A percentile compares a stretch with the other conserved stretches of the same genome.
phyloP scores from a whole-genome alignment of 2,329 filamentous ascomycete species.

The Colletotrichum zoysiae region DNA sequence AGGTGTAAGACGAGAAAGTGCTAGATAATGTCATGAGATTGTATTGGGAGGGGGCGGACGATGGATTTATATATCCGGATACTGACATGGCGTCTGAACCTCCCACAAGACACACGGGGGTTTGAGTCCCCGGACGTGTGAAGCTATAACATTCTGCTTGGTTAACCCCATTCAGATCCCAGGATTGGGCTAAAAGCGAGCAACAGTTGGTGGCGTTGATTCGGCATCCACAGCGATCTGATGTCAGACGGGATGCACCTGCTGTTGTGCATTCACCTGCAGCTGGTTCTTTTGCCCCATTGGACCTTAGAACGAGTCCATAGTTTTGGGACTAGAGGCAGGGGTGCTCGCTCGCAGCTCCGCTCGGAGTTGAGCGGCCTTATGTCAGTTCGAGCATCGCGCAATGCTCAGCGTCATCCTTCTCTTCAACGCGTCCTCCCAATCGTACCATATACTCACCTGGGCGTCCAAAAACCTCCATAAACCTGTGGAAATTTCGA shows the following conservation, averaged over 20 bases:
- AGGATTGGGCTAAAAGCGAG: background rate
- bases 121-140: background rate
- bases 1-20: background rate
- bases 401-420: background rate
- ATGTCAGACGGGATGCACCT: background rate
- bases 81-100: background rate
- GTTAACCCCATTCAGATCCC: too few species aligned
- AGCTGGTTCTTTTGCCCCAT: background rate
- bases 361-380: background rate
- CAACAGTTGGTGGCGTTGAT: background rate
- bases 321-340: background rate
- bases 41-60: too few species aligned
- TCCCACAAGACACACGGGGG: background rate
- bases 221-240: background rate
- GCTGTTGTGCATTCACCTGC: background rate
- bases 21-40: background rate
- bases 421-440: too few species aligned
- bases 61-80: background rate
- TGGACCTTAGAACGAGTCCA: background rate
- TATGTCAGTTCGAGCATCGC: background rate
- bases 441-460: fast-evolving
- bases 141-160: too few species aligned
- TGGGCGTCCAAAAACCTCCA: background rate
- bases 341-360: background rate
- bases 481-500: fast-evolving